These are phyloP conservation scores for Backusella tuberculispora DNA, from an alignment of 192 early-diverging fungal species.

Conservation along the genomic window DNA sequence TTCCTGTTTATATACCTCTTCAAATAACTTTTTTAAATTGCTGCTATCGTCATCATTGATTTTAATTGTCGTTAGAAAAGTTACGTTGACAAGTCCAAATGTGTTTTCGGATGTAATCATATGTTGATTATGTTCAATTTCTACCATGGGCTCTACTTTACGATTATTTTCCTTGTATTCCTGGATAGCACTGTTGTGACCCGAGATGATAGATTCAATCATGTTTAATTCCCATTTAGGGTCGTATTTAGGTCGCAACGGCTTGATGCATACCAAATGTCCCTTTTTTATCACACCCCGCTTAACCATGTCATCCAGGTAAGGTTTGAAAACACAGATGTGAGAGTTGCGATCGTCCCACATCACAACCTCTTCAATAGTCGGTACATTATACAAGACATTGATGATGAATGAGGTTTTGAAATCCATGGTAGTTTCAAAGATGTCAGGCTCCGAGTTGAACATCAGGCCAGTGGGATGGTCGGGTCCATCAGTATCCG, in stretches of 20 bases:
- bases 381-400: conserved; percentile 13
- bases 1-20: neutral
- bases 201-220: conserved; percentile 8
- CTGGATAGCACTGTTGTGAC: conserved; percentile 12
- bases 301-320: neutral
- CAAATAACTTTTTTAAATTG: neutral
- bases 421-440: conserved; percentile 37
- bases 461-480: neutral
- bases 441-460: neutral
- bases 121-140: neutral
- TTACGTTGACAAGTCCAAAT: neutral
- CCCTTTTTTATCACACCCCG: conserved; percentile 5
- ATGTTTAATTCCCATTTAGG: conserved; percentile 21
- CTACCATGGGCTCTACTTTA: neutral
- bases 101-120: neutral
- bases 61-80: neutral
- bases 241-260: conserved; percentile 26
- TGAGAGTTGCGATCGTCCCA: conserved; percentile 38
- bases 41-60: neutral
- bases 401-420: conserved; percentile 36
- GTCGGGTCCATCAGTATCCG: neutral
- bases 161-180: neutral
- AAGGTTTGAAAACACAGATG: conserved; percentile 19
- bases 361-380: conserved; percentile 26
- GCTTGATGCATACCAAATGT: conserved; percentile 13